These are phyloP conservation scores for Cichorium intybus DNA, from an alignment of 140 eudicot genomes.

Conservation along the genomic window DNA sequence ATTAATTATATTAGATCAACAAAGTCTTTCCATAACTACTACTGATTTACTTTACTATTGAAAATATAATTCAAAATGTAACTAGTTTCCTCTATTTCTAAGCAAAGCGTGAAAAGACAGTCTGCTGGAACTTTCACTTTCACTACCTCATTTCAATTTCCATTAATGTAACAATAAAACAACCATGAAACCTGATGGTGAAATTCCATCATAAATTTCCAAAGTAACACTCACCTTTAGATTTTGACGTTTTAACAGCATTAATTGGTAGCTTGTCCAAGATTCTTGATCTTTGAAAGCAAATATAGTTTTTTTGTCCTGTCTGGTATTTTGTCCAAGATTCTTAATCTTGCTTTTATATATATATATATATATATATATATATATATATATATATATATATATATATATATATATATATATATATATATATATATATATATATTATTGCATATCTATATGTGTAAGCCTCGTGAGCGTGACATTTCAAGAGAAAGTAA, in stretches of 20 bases:
- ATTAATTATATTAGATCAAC: background rate
- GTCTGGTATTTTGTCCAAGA: conserved; percentile 23
- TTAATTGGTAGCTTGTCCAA: background rate
- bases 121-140: conserved; percentile 21
- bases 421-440: background rate
- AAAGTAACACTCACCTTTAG: conserved; percentile 21
- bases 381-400: background rate
- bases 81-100: background rate
- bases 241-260: conserved; percentile 36
- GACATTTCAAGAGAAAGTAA: background rate
- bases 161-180: conserved; percentile 16
- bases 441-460: background rate
- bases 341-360: conserved; percentile 26
- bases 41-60: background rate
- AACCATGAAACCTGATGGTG: conserved; percentile 26
- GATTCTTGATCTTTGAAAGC: background rate
- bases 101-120: conserved; percentile 4
- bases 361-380: background rate
- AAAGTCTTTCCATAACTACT: background rate
- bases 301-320: background rate
- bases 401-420: background rate
- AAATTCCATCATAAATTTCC: conserved; percentile 10
- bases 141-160: conserved; percentile 9
- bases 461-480: background rate
- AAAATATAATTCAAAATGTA: background rate